Evolutionary conservation across 768 basidiomycete genomes (phyloP).

Genomic region (Leucogyrophana mollusca): DNA sequence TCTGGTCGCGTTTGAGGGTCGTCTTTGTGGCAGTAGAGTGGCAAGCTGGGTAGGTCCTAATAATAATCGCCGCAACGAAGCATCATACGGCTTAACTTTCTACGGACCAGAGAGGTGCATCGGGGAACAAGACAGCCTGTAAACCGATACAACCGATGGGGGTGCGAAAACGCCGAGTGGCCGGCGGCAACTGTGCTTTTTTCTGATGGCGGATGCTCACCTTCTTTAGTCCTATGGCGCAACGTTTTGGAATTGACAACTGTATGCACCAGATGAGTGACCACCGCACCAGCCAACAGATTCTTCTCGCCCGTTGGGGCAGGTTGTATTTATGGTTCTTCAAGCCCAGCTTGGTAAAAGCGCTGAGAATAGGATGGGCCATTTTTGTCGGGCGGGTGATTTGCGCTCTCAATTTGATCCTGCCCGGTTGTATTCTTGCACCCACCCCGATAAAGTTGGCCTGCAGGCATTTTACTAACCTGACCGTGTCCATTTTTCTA

Average conservation of each 20-base stretch:
- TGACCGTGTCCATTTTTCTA: slow-evolving; percentile 14
- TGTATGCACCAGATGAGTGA: not conserved
- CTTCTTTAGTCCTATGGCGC: slow-evolving; percentile 16
- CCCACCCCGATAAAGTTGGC: not conserved
- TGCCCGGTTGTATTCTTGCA: not conserved
- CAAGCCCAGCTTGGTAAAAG: no score
- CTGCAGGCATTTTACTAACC: slow-evolving; percentile 7
- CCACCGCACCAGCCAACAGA: not conserved
- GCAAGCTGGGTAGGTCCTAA: slow-evolving; percentile 1
- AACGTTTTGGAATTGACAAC: slow-evolving; percentile 22
- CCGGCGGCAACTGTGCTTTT: not conserved
- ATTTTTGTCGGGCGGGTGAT: not conserved
- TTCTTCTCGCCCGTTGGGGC: not conserved
- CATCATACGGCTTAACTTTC: slow-evolving; percentile 5
- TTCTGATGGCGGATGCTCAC: slow-evolving; percentile 1
- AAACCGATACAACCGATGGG: slow-evolving; percentile 7
- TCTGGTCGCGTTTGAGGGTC: slow-evolving; percentile 6
- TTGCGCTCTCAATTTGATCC: not conserved
- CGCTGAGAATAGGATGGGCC: no score
- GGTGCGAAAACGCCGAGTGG: slow-evolving; percentile 12
- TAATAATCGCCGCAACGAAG: slow-evolving; percentile 7
- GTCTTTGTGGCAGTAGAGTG: not conserved
- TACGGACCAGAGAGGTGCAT: slow-evolving; percentile 1
- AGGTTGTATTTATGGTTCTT: not conserved
- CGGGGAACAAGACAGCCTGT: not conserved